Evolutionary conservation across 495 filamentous ascomycete genomes (phyloP), one percentile per base, ranked within the genome.

Genomic region (Zalerion maritima): DNA sequence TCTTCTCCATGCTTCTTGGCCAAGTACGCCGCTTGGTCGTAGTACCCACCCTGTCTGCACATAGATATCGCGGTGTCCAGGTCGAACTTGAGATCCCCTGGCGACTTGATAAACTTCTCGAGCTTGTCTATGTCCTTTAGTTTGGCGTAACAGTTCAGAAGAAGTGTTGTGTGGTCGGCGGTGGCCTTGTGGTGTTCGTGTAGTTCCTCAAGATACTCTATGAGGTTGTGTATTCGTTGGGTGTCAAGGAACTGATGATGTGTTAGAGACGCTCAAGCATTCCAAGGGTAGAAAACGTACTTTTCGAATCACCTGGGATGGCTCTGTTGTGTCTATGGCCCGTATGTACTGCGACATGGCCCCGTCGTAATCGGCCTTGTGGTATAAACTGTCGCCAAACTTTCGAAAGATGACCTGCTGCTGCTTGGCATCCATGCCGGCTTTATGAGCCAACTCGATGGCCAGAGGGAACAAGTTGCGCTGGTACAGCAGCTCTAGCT

Each of bases 271-370:
- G 29, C 26, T 13, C 26, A 12, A 42, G 23, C 15, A 24, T 6
- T 13, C 6, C 18, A 12, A 19, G 7, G 20, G 3, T 3, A n/a
- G 32, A 7, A 27, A 18, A 39, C 43, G 18, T 39, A 81, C 78
- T 56, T 92, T 93, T 35, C 85, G 67, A 54, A 94, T 93, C 14
- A 94, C 81, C 46, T 94, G 85, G 3, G 84, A 92, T 8, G 85
- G 85, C 40, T 94, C 85, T 0, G 85, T 93, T 34, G 81, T 89
- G 38, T 93, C 87, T 36, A 97, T 92, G 0, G 91, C 86, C 45
- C 83, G 79, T 38, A 97, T 72, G 48, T 96, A 97, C 50, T 94
- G 89, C 47, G 91, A 81, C 91, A 97, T 97, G 7, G 89, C 92
- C 12, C 79, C 85, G 46, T 97, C 87, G 46, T 85, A 96, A 45